Base-by-base conservation (phyloP, 225 moss, liverwort and hornwort species). In the Marchantia polymorpha region DNA sequence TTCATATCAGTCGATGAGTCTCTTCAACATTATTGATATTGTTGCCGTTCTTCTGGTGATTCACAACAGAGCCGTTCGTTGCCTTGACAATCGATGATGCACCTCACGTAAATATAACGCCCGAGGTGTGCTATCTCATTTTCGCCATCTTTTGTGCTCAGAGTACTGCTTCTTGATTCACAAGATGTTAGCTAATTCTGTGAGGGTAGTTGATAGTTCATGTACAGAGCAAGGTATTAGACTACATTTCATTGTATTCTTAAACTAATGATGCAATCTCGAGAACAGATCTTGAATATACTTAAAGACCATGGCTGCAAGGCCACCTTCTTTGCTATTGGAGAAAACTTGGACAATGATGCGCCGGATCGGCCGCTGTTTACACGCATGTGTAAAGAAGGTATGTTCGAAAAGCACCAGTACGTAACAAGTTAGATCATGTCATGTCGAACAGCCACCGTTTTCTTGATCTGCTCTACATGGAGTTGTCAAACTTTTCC, bases 11-110 rank as follows among this genome's bases (percentile, higher is more conserved):
- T 39, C 39, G 39, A 39, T 39, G 39, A 39, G 39, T 2, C 39
- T 39, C 5, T 39, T 39, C 5, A 2, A 39, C 5, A 2, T 39
- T 39, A 5, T 39, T 39, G 5, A 39, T 39, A 39, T 39, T 39
- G 39, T 39, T 39, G 39, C 39, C 2, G 5, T 39, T 39, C 39
- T 20, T 51, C 11, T 52, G 50, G 49, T 72, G n/a, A 12, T 52
- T 23, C 23, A n/a, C 10, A 72, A 25, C 72, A 72, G 72, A 22
- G 52, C 52, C 52, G 83, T 50, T 89, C 39, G 81, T 91, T 71
- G 90, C 89, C 25, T 84, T 92, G 59, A 92, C 92, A 63, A 56
- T 92, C 56, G 91, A 92, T 78, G 87, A 92, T 72, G 87, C 90
- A 31, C 91, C 88, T 12, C 91, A 92, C 81, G 76, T 39, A 20